Conservation (phyloP, 2,329 filamentous ascomycete species). For the Venturiaceae sp. region DNA sequence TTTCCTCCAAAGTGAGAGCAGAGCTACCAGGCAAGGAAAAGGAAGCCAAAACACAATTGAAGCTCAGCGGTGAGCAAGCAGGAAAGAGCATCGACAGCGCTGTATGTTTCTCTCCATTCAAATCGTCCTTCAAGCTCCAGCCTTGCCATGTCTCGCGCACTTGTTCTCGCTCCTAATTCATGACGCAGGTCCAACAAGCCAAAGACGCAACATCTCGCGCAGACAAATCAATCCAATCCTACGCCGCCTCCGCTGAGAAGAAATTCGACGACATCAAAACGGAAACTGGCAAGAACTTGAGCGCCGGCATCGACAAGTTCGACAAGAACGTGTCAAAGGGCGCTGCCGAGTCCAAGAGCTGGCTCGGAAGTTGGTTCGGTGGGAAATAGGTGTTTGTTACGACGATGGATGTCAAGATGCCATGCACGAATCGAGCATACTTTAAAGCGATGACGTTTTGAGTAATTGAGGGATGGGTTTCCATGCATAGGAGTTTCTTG, state of each 20-base stretch:
- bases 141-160: conserved; percentile 15
- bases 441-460: not conserved
- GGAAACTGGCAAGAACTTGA: conserved; percentile 47
- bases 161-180: no score
- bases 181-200: conserved; percentile 28
- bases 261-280: conserved; percentile 53
- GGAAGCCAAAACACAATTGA: conserved; percentile 54
- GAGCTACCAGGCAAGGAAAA: conserved; percentile 47
- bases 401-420: not conserved
- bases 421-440: not conserved
- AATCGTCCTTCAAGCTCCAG: no score
- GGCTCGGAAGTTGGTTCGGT: conserved; percentile 79
- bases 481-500: not conserved
- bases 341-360: conserved; percentile 73
- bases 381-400: conserved; percentile 26
- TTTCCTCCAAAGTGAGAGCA: conserved; percentile 55
- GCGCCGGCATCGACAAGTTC: conserved; percentile 58
- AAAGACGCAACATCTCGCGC: conserved; percentile 49
- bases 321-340: conserved; percentile 74
- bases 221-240: conserved; percentile 47
- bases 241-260: conserved; percentile 47
- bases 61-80: conserved; percentile 35
- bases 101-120: conserved; percentile 36
- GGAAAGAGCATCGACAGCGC: conserved; percentile 46
- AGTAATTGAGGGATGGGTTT: not conserved